A percentile compares a stretch with the other conserved stretches of the same genome.
Conservation (phyloP, 768 basidiomycete species). For the Lentinula boryana region DNA sequence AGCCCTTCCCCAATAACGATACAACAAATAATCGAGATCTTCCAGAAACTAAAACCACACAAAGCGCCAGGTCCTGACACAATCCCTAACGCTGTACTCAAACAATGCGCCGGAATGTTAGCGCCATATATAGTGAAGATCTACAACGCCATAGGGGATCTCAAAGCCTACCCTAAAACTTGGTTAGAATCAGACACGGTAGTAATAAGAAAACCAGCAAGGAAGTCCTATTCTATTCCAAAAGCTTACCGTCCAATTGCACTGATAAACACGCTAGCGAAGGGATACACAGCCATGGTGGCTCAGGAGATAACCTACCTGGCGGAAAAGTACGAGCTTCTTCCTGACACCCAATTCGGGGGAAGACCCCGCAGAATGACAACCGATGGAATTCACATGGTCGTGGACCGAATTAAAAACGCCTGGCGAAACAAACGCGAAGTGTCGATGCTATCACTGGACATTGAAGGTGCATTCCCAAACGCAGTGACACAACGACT, state of each 20-base stretch:
- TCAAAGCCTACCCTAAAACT: background rate
- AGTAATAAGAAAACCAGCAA: background rate
- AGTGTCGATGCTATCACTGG: conserved; percentile 20
- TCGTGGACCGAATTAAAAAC: conserved; percentile 14
- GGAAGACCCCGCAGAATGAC: conserved; percentile 21
- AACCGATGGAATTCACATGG: conserved; percentile 20
- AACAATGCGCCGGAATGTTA: background rate
- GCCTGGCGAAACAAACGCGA: conserved; percentile 18
- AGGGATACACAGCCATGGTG: background rate
- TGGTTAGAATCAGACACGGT: background rate
- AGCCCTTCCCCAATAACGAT: background rate
- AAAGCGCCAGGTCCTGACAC: conserved; percentile 16
- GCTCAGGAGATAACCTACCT: conserved; percentile 6
- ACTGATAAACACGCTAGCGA: background rate
- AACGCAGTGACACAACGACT: conserved; percentile 3
- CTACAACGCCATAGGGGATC: background rate
- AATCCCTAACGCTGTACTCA: conserved; percentile 3
- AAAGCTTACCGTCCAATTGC: background rate
- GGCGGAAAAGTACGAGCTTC: conserved; percentile 14
- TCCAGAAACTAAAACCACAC: conserved; percentile 11
- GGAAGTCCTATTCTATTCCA: background rate
- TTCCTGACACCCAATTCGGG: conserved; percentile 21
- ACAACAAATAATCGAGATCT: conserved; percentile 8
- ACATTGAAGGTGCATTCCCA: conserved; percentile 23
- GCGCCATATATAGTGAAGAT: background rate